Conservation (phyloP, 805 yeast species). For the Hanseniaspora lindneri region DNA sequence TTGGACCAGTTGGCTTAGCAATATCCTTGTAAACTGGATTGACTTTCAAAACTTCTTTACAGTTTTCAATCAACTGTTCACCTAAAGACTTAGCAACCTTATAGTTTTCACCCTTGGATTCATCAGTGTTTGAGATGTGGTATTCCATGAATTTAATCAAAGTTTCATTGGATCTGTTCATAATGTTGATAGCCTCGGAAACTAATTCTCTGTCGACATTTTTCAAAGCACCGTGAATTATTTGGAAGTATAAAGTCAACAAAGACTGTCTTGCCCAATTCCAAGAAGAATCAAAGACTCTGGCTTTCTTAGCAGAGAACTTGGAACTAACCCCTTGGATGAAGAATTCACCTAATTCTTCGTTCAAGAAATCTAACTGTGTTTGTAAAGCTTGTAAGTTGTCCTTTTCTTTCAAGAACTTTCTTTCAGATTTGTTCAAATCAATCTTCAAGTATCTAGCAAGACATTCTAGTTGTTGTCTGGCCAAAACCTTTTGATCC, state of each 20-base stretch:
- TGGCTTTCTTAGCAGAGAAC: constrained; percentile 84
- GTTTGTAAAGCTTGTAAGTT: constrained; percentile 72
- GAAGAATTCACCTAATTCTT: constrained; percentile 82
- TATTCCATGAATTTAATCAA: constrained; percentile 95
- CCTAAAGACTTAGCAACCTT: constrained; percentile 82
- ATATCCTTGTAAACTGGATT: constrained; percentile 95
- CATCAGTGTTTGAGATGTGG: constrained; percentile 49
- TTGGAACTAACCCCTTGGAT: constrained; percentile 84
- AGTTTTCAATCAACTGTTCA: constrained; percentile 86
- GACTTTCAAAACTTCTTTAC: constrained; percentile 66
- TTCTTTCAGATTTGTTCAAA: constrained; percentile 79
- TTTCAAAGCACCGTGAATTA: constrained; percentile 83
- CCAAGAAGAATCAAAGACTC: constrained; percentile 96
- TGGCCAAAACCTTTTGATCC: constrained; percentile 39
- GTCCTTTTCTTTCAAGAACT: constrained; percentile 63
- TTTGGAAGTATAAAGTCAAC: constrained; percentile 83
- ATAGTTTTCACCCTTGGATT: constrained; percentile 79
- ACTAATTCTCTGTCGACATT: constrained; percentile 93
- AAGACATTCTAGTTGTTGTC: constrained; percentile 64
- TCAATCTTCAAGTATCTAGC: constrained; percentile 93
- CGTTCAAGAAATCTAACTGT: constrained; percentile 66
- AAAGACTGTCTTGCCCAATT: constrained; percentile 99
- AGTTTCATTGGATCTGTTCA: constrained; percentile 93
- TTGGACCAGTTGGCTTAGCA: constrained; percentile 87
- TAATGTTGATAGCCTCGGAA: constrained; percentile 87